A percentile compares a stretch with the other conserved stretches of the same genome.
Conservation (phyloP, 768 basidiomycete species). For the Russula virescens region DNA sequence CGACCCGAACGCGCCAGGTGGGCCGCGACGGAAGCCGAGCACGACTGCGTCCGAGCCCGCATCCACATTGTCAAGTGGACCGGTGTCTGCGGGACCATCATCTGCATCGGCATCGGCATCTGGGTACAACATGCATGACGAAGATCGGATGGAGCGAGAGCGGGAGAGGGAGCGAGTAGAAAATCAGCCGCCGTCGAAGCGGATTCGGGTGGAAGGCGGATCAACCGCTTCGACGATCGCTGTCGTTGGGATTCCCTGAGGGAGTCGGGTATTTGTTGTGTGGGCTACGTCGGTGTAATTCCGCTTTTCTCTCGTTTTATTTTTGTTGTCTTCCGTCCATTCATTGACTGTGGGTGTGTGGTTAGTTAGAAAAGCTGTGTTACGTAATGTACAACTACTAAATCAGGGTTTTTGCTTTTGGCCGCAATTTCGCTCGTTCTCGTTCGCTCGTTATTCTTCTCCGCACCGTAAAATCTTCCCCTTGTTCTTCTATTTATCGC, state of each 20-base stretch:
- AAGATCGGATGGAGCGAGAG: slow-evolving; percentile 14
- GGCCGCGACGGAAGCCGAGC: slow-evolving; percentile 26
- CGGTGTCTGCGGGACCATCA: slow-evolving; percentile 24
- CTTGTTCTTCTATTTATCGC: background rate
- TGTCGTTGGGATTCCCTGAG: slow-evolving; percentile 21
- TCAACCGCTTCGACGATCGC: slow-evolving; percentile 20
- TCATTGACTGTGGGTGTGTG: background rate
- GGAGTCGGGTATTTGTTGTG: background rate
- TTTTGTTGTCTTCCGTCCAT: background rate
- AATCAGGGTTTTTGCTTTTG: slow-evolving; percentile 9
- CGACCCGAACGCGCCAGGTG: slow-evolving; percentile 36
- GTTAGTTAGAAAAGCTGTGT: background rate
- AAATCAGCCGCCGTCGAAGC: slow-evolving; percentile 21
- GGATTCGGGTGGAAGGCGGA: slow-evolving; percentile 23
- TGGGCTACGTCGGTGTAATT: too few species aligned
- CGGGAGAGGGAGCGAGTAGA: slow-evolving; percentile 18
- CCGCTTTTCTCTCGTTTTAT: background rate
- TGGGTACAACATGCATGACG: slow-evolving; percentile 23
- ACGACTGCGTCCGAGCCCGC: slow-evolving; percentile 18
- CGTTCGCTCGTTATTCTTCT: slow-evolving; percentile 11
- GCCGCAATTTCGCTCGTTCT: background rate
- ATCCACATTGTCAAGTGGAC: slow-evolving; percentile 29
- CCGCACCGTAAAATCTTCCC: background rate
- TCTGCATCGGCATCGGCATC: slow-evolving; percentile 20
- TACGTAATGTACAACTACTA: slow-evolving; percentile 18